A percentile compares a stretch with the other conserved stretches of the same genome.
Evolutionary conservation across 2,329 filamentous ascomycete genomes (phyloP).

Genomic region (Paraphoma sp.): DNA sequence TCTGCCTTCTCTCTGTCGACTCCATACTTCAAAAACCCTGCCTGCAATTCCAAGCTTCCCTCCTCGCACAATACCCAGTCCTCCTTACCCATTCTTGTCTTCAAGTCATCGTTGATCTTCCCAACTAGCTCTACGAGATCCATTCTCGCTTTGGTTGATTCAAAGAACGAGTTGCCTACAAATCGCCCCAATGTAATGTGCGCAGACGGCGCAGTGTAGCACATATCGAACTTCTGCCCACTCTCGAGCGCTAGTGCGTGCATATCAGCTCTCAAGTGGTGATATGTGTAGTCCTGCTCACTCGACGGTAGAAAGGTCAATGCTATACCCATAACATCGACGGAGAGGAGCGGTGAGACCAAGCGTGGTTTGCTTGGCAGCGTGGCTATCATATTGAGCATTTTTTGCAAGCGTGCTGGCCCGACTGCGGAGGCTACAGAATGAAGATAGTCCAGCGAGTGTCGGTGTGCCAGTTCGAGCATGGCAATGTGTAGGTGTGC

Average conservation of each 20-base stretch:
- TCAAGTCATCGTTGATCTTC: conserved; percentile 5
- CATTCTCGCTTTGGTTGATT: conserved; percentile 1
- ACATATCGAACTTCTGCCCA: conserved; percentile 18
- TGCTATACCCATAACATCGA: conserved; percentile 21
- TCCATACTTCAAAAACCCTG: conserved; percentile 19
- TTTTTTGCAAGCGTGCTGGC: conserved; percentile 8
- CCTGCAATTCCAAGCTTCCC: conserved; percentile 13
- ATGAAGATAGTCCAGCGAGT: conserved; percentile 10
- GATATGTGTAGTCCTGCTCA: conserved; percentile 10
- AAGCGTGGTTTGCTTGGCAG: conserved; percentile 7
- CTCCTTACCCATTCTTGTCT: not conserved
- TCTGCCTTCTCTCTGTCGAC: conserved; percentile 10
- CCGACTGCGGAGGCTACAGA: conserved; percentile 8
- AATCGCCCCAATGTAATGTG: conserved; percentile 16
- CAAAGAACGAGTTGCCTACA: conserved; percentile 14
- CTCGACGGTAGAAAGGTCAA: conserved; percentile 15
- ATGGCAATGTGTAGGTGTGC: conserved; percentile 16
- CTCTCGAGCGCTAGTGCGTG: conserved; percentile 16
- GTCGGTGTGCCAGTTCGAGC: conserved; percentile 20
- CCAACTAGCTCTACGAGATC: conserved; percentile 9
- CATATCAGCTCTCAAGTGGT: conserved; percentile 18
- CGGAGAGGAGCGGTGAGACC: conserved; percentile 10
- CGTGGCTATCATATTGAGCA: conserved; percentile 11
- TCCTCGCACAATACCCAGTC: conserved; percentile 8
- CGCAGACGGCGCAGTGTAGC: conserved; percentile 19